phyloP scores from a whole-genome alignment of 108 stramenopile genomes.

The Fragilaria crotonensis region DNA sequence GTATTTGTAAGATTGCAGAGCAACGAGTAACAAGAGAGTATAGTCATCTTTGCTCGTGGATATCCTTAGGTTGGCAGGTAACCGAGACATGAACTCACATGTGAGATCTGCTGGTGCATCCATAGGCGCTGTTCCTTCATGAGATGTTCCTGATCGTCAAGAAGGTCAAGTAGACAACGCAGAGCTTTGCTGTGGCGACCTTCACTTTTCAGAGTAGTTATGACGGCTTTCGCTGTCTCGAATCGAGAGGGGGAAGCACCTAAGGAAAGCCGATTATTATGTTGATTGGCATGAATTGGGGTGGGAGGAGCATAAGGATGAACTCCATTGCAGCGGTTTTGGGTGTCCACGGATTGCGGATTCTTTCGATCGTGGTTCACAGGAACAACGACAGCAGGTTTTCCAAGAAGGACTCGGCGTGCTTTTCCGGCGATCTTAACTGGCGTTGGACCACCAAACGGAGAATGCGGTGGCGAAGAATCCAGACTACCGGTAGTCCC shows the following conservation, averaged over 20 bases:
- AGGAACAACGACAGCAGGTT: background rate
- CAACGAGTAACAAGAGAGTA: too few species aligned
- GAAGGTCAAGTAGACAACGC: background rate
- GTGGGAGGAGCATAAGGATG: too few species aligned
- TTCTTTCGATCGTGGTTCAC: background rate
- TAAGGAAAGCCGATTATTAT: too few species aligned
- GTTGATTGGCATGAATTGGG: background rate
- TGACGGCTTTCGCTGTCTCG: background rate
- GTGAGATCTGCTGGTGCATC: background rate
- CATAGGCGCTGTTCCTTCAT: background rate
- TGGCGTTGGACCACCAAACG: conserved; percentile 16
- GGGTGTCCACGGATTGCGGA: background rate
- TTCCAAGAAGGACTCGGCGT: background rate
- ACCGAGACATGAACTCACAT: background rate
- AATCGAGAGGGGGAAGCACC: too few species aligned
- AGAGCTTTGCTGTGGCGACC: background rate
- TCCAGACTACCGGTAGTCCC: background rate
- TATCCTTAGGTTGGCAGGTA: background rate
- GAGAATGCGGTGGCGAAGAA: conserved; percentile 6
- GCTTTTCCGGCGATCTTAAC: background rate
- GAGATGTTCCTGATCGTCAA: background rate
- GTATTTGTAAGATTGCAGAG: too few species aligned
- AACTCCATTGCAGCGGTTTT: too few species aligned
- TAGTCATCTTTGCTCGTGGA: too few species aligned
- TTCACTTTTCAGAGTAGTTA: background rate